Evolutionary conservation across 2,329 filamentous ascomycete genomes (phyloP).

Genomic region (Ophiostoma sp.): DNA sequence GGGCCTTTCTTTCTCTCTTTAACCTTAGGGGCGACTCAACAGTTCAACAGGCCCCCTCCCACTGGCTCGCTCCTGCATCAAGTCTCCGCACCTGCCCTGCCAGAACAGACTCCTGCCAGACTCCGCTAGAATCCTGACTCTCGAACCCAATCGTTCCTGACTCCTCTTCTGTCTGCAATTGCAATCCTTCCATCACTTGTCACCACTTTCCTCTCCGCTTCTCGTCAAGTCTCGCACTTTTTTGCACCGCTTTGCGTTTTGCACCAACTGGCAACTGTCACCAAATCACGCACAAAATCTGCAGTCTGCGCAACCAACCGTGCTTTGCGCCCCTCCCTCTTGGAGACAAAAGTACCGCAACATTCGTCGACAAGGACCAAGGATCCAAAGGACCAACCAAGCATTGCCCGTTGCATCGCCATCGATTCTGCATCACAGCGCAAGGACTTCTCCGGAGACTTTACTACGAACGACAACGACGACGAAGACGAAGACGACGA

Average conservation of each 20-base stretch:
- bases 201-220: neutral
- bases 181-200: neutral
- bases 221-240: neutral
- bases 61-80: neutral
- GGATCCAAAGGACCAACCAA: neutral
- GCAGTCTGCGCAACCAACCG: neutral
- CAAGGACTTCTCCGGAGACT: neutral
- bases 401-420: neutral
- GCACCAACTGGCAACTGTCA: neutral
- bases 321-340: neutral
- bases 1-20: neutral
- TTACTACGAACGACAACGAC: neutral
- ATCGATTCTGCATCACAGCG: neutral
- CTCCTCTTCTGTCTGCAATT: neutral
- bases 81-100: conserved; percentile 1
- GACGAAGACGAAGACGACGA: neutral
- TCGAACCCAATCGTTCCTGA: neutral
- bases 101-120: neutral
- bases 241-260: neutral
- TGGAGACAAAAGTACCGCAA: neutral
- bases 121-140: neutral
- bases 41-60: neutral
- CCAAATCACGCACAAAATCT: conserved; percentile 1
- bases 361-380: neutral
- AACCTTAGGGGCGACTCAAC: neutral